A percentile compares a stretch with the other conserved stretches of the same genome.
phyloP scores from a whole-genome alignment of 2,329 filamentous ascomycete genomes.

The Penicillium sp. region DNA sequence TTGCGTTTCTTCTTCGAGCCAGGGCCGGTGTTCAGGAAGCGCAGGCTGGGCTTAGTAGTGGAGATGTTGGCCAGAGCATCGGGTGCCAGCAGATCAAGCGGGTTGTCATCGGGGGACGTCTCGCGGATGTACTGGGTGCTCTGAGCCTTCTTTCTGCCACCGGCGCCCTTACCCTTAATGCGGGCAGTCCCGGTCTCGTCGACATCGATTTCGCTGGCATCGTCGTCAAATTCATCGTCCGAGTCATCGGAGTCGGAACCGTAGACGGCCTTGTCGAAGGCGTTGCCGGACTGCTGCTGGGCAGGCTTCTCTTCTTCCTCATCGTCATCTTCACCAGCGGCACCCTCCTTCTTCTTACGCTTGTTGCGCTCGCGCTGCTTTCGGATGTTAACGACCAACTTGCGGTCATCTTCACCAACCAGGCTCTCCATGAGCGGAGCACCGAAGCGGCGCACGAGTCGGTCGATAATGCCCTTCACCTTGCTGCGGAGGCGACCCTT shows the following conservation, averaged over 20 bases:
- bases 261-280: constrained; percentile 95
- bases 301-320: constrained; percentile 48
- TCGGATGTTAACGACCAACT: constrained; percentile 88
- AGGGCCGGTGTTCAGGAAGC: constrained; percentile 42
- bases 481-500: constrained; percentile 96
- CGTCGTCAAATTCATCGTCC: constrained; percentile 62
- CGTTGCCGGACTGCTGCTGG: constrained; percentile 70
- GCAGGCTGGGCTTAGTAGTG: constrained; percentile 71
- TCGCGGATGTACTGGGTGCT: constrained; percentile 79
- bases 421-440: constrained; percentile 74
- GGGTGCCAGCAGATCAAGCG: constrained; percentile 87
- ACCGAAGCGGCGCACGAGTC: constrained; percentile 88
- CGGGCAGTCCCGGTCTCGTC: constrained; percentile 36
- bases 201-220: constrained; percentile 47
- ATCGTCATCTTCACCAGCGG: constrained; percentile 54
- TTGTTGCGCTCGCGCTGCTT: constrained; percentile 91
- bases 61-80: constrained; percentile 90
- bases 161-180: constrained; percentile 36
- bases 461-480: constrained; percentile 96
- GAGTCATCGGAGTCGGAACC: constrained; percentile 57
- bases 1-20: constrained; percentile 41
- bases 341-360: constrained; percentile 74
- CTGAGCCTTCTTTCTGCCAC: constrained; percentile 51
- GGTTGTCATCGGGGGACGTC: constrained; percentile 76
- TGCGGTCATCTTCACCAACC: constrained; percentile 82